A percentile compares a stretch with the other conserved stretches of the same genome.
Evolutionary conservation across 2,329 filamentous ascomycete species (phyloP).

Genomic region (Xylaria arbuscula): DNA sequence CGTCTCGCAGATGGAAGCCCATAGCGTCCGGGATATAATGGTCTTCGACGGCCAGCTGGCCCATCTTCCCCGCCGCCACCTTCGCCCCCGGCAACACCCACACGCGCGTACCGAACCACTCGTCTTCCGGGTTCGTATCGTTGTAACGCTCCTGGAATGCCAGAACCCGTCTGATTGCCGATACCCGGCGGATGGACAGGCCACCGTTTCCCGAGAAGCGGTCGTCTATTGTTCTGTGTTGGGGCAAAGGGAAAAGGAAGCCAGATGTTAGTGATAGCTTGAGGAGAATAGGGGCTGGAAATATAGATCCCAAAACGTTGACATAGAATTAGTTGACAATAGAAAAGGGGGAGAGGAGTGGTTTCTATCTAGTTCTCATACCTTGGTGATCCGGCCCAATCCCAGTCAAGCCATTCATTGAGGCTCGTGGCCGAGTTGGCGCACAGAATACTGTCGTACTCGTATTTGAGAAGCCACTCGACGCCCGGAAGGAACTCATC

Average conservation of each 20-base stretch:
- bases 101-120: slow-evolving; percentile 65
- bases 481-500: slow-evolving; percentile 61
- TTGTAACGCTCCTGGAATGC: slow-evolving; percentile 62
- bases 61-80: slow-evolving; percentile 56
- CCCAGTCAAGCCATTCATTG: slow-evolving; percentile 65
- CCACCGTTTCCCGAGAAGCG: slow-evolving; percentile 65
- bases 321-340: background rate
- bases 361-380: slow-evolving; percentile 42
- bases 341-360: background rate
- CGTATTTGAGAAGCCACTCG: slow-evolving; percentile 66
- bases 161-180: slow-evolving; percentile 61
- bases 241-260: background rate
- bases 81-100: slow-evolving; percentile 60
- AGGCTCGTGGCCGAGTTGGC: slow-evolving; percentile 63
- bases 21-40: slow-evolving; percentile 62
- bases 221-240: slow-evolving; percentile 53
- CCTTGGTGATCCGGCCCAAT: slow-evolving; percentile 66
- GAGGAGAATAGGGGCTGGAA: background rate
- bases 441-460: slow-evolving; percentile 67
- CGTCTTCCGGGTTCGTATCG: slow-evolving; percentile 63
- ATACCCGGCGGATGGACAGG: slow-evolving; percentile 64
- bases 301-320: too few relatives aligned
- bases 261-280: slow-evolving; percentile 6
- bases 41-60: slow-evolving; percentile 62
- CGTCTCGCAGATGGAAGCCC: slow-evolving; percentile 64